Conservation (phyloP, 2,329 filamentous ascomycete species). For the Metarhizium album region DNA sequence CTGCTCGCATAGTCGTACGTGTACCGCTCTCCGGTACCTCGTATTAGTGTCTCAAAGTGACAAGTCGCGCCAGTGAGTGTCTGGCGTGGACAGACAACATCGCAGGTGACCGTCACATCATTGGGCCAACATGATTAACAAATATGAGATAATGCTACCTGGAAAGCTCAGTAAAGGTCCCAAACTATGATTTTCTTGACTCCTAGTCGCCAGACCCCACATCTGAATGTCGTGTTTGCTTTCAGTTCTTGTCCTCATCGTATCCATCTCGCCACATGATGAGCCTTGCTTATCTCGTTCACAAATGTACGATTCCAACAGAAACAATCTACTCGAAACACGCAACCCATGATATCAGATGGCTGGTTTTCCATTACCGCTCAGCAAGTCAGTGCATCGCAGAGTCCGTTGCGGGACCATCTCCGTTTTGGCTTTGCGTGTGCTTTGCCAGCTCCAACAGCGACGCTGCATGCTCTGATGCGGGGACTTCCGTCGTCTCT, state of each 20-base stretch:
- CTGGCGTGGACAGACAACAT: no score
- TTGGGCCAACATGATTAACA: not conserved
- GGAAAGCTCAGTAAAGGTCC: not conserved
- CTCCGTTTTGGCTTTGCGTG: not conserved
- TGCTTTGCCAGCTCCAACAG: conserved; percentile 1
- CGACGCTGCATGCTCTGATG: not conserved
- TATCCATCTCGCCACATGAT: not conserved
- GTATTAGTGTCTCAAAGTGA: not conserved
- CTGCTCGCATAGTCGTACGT: not conserved
- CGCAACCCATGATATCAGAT: not conserved
- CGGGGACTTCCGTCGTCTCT: not conserved
- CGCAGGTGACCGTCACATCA: not conserved
- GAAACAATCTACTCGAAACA: not conserved
- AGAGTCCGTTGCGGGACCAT: not conserved
- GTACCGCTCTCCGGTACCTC: not conserved
- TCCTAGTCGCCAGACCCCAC: not conserved
- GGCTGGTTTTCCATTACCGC: not conserved
- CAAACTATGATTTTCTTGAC: not conserved
- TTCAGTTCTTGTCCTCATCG: not conserved
- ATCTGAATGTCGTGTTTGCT: not conserved
- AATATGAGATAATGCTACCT: not conserved
- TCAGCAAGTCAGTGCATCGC: not conserved
- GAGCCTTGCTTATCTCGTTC: not conserved
- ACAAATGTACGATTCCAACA: not conserved
- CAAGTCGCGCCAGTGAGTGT: no score